These are phyloP conservation scores for Telfairia occidentalis DNA, from an alignment of 331 rosid species.

Conservation along the genomic window DNA sequence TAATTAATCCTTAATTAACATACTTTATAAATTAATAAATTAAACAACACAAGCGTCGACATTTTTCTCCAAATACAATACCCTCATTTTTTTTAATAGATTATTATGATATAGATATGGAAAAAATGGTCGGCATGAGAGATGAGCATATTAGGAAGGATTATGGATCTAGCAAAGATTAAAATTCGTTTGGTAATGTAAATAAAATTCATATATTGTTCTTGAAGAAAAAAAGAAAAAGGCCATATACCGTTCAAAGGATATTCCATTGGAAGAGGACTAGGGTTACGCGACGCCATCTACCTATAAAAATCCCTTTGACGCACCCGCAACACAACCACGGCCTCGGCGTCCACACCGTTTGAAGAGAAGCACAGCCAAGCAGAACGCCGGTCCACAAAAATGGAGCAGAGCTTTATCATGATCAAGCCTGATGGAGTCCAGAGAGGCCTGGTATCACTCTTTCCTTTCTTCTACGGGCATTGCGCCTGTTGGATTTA, in stretches of 20 bases:
- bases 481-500: neutral
- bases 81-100: too few species aligned
- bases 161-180: too few species aligned
- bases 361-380: neutral
- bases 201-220: neutral
- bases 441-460: conserved; percentile 70
- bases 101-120: too few species aligned
- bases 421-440: conserved; percentile 99
- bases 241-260: too few species aligned
- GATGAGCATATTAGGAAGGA: neutral
- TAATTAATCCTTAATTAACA: too few species aligned
- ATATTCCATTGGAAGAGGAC: neutral
- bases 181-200: neutral
- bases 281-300: neutral
- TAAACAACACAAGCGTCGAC: too few species aligned
- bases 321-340: neutral
- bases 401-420: conserved; percentile 87
- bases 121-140: neutral
- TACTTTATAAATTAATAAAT: too few species aligned
- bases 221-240: too few species aligned
- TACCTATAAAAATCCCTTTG: neutral
- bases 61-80: too few species aligned
- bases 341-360: neutral
- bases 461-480: neutral
- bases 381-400: neutral